A percentile compares a stretch with the other conserved stretches of the same genome.
Evolutionary conservation across 129 eudicot species (phyloP).

Genomic region (Ambrosia artemisiifolia): DNA sequence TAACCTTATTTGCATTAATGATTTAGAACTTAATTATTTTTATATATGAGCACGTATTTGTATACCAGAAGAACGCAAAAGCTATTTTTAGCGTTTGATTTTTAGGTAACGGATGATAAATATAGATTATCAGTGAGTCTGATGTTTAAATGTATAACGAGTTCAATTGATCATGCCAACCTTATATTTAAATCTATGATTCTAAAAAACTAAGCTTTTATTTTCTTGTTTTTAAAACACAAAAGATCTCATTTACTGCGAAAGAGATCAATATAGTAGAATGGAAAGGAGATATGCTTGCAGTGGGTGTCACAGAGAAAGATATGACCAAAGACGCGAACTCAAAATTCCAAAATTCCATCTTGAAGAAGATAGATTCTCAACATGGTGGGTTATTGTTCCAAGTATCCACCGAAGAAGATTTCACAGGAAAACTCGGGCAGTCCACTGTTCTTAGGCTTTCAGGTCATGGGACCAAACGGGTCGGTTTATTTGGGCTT

Average conservation of each 20-base stretch:
- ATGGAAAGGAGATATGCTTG: slow-evolving; percentile 98
- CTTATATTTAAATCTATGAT: neutral
- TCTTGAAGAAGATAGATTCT: slow-evolving; percentile 65
- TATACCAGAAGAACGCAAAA: neutral
- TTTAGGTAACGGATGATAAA: too few species aligned
- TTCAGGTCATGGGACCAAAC: slow-evolving; percentile 70
- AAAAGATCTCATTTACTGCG: slow-evolving; percentile 69
- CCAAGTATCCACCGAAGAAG: slow-evolving; percentile 75
- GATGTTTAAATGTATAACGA: neutral
- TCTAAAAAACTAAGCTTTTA: neutral
- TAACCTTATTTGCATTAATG: neutral
- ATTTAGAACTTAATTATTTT: neutral
- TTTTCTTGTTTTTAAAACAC: slow-evolving; percentile 11
- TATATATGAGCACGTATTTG: slow-evolving; percentile 3
- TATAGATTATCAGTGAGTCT: too few species aligned
- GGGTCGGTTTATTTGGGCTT: slow-evolving; percentile 79
- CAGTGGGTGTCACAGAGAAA: slow-evolving; percentile 85
- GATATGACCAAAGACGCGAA: slow-evolving; percentile 64
- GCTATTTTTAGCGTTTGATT: too few species aligned
- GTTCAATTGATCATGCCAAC: neutral
- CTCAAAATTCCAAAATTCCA: slow-evolving; percentile 68
- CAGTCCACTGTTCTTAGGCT: slow-evolving; percentile 81
- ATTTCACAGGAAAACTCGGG: slow-evolving; percentile 78
- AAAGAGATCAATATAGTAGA: slow-evolving; percentile 75
- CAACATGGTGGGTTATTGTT: slow-evolving; percentile 63